A percentile compares a stretch with the other conserved stretches of the same genome.
These are phyloP conservation scores for Suillus weaverae DNA, from an alignment of 768 basidiomycete species.

Conservation along the genomic window DNA sequence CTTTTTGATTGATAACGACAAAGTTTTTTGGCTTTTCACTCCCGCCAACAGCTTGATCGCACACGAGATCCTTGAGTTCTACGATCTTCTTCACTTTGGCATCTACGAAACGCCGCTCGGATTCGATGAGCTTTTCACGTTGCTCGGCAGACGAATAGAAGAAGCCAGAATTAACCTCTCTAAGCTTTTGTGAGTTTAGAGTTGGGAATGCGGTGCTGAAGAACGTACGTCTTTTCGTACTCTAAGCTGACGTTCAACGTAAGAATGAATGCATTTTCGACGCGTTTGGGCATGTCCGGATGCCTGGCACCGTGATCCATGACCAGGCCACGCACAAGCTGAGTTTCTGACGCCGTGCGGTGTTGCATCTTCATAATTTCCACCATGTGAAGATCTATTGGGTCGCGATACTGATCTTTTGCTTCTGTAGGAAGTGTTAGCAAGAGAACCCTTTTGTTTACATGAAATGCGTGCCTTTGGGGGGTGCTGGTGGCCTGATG, in stretches of 20 bases:
- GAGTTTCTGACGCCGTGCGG: constrained; percentile 95
- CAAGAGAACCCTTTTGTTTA: constrained; percentile 26
- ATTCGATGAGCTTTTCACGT: constrained; percentile 97
- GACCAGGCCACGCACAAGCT: constrained; percentile 92
- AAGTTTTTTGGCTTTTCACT: constrained; percentile 84
- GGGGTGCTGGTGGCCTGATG: constrained; percentile 70
- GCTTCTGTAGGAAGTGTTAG: constrained; percentile 43
- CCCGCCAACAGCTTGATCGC: constrained; percentile 86
- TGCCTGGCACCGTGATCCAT: constrained; percentile 97
- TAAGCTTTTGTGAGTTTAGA: constrained; percentile 35
- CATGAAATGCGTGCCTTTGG: constrained; percentile 48
- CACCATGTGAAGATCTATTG: constrained; percentile 98
- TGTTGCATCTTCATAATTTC: constrained; percentile 99
- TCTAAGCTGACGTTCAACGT: constrained; percentile 97
- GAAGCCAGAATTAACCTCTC: constrained; percentile 99
- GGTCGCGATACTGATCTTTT: constrained; percentile 73
- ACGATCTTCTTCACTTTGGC: constrained; percentile 94
- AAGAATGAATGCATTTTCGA: constrained; percentile 94
- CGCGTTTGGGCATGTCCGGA: constrained; percentile 98
- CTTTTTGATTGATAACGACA: constrained; percentile 98
- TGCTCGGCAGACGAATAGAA: constrained; percentile 99
- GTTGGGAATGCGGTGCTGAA: constrained; percentile 17
- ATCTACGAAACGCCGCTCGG: constrained; percentile 92
- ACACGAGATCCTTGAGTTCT: constrained; percentile 93
- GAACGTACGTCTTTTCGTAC: constrained; percentile 96